A percentile compares a stretch with the other conserved stretches of the same genome.
These are phyloP conservation scores for Potentilla sterilis DNA, from an alignment of 306 rosid genomes.

Conservation along the genomic window DNA sequence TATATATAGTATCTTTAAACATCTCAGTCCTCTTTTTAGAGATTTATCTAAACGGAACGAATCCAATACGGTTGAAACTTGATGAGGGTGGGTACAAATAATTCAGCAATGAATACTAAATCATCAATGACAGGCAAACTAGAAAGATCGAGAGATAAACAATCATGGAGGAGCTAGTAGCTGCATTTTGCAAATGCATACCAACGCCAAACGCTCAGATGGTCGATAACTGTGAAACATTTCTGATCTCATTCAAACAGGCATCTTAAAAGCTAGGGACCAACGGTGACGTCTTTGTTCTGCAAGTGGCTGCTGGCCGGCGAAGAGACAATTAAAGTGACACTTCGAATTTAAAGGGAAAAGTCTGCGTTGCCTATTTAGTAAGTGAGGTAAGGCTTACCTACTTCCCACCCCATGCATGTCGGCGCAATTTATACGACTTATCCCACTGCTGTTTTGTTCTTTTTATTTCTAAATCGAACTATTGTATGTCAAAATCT, in stretches of 20 bases:
- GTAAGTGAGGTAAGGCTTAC: not conserved
- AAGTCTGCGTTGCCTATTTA: not conserved
- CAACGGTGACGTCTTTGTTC: not conserved
- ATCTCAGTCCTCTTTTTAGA: no score
- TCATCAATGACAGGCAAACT: no score
- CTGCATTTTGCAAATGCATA: no score
- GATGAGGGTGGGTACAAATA: no score
- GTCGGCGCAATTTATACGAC: not conserved
- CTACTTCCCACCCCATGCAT: not conserved
- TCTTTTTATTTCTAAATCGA: not conserved
- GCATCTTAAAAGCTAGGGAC: not conserved
- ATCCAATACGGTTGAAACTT: no score
- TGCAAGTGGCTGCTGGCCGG: not conserved
- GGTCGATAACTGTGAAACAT: not conserved
- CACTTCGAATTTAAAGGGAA: not conserved
- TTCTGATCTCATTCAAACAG: not conserved
- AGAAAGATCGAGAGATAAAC: no score
- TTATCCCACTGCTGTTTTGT: not conserved
- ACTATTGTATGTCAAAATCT: no score
- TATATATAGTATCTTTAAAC: no score
- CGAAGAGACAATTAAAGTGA: not conserved
- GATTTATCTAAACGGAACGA: no score
- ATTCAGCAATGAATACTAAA: no score
- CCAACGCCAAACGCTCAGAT: not conserved
- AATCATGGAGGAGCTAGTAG: not conserved